Conservation (phyloP, 2,329 filamentous ascomycete species). For the Colletotrichum tanaceti region DNA sequence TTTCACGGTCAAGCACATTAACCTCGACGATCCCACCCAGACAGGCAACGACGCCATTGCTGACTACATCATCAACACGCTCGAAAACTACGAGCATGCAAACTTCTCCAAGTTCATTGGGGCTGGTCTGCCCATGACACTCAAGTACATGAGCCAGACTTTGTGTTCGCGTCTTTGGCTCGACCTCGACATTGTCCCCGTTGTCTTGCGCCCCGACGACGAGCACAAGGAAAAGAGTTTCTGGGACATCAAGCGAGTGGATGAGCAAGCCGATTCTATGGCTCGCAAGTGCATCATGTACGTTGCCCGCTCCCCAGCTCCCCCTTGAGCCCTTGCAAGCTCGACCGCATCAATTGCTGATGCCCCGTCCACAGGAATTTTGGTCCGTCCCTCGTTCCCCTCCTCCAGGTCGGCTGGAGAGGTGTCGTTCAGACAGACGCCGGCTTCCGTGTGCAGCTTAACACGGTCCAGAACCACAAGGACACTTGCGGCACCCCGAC, state of each 20-base stretch:
- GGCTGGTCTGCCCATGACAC: slow-evolving; percentile 72
- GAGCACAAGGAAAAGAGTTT: slow-evolving; percentile 56
- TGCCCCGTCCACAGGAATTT: slow-evolving; percentile 66
- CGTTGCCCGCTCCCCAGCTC: slow-evolving; percentile 46
- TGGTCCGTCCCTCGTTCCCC: slow-evolving; percentile 76
- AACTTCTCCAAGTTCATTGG: slow-evolving; percentile 82
- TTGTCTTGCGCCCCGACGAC: slow-evolving; percentile 68
- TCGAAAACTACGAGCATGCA: slow-evolving; percentile 70
- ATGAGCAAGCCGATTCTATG: slow-evolving; percentile 86
- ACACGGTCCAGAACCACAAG: slow-evolving; percentile 67
- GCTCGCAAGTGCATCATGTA: slow-evolving; percentile 81
- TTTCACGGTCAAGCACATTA: slow-evolving; percentile 72
- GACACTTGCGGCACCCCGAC: slow-evolving; percentile 70
- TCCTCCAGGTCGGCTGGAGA: slow-evolving; percentile 74
- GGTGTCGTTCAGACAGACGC: slow-evolving; percentile 79
- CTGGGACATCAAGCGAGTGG: slow-evolving; percentile 70
- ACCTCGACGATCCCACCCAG: slow-evolving; percentile 54
- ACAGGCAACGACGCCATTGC: slow-evolving; percentile 62
- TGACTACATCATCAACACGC: slow-evolving; percentile 68
- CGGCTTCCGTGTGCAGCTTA: slow-evolving; percentile 71
- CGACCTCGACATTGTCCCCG: slow-evolving; percentile 79
- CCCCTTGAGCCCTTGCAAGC: background rate
- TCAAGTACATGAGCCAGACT: slow-evolving; percentile 70
- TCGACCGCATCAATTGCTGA: slow-evolving; percentile 5
- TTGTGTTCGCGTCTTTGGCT: slow-evolving; percentile 80